These are phyloP conservation scores for Carex scoparia DNA, from an alignment of 176 grass and related monocot species.

Conservation along the genomic window DNA sequence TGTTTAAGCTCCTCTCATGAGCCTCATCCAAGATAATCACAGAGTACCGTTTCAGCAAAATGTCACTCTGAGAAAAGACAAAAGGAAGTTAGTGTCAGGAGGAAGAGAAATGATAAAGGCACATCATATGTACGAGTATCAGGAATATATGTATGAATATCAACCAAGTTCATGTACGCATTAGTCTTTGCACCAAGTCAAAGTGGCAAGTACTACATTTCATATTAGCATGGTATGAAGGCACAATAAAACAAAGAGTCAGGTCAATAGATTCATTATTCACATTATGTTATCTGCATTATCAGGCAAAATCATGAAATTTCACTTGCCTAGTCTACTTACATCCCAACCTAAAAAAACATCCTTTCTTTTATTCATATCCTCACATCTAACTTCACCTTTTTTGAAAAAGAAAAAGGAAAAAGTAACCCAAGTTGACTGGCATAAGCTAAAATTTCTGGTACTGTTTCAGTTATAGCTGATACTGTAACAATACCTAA, in stretches of 20 bases:
- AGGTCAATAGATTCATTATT: not conserved
- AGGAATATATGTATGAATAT: not conserved
- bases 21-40: constrained; percentile 98
- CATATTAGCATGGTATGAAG: not conserved
- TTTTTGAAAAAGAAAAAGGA: not conserved
- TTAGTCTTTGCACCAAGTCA: not conserved
- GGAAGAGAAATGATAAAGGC: constrained; percentile 22
- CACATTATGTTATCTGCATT: not conserved
- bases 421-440: not conserved
- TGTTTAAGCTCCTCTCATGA: constrained; percentile 99
- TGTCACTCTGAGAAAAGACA: constrained; percentile 57
- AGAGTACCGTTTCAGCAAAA: constrained; percentile 70
- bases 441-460: not conserved
- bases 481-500: not conserved
- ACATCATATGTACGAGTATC: not conserved
- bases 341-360: not conserved
- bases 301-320: not conserved
- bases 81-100: not conserved
- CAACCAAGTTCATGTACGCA: not conserved
- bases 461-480: not conserved
- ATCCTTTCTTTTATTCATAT: not conserved
- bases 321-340: not conserved
- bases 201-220: not conserved
- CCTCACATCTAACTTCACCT: not conserved
- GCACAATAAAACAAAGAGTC: not conserved